phyloP scores from a whole-genome alignment of 2,329 filamentous ascomycete species.

The Cladorrhinum sp. region DNA sequence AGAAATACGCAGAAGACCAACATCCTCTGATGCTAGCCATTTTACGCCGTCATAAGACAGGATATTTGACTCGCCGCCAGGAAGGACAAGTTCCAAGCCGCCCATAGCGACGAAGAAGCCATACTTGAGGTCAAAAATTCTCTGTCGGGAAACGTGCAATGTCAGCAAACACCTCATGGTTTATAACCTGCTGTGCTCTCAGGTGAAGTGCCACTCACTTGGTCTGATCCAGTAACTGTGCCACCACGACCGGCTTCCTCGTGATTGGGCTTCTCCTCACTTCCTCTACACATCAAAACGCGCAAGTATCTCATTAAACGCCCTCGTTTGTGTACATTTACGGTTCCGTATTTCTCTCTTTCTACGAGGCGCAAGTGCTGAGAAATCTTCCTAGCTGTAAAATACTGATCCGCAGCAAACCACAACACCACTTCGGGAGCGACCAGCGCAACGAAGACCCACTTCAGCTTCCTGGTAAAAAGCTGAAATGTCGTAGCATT shows the following conservation, averaged over 20 bases:
- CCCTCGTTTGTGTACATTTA: too few relatives aligned
- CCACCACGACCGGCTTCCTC: too few relatives aligned
- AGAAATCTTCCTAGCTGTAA: neutral
- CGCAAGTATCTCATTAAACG: too few relatives aligned
- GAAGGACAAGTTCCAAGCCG: slow-evolving; percentile 20
- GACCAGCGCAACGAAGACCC: neutral
- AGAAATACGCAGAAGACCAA: too few relatives aligned
- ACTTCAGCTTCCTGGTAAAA: neutral
- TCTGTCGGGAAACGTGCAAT: neutral
- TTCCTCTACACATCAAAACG: too few relatives aligned
- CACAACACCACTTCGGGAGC: slow-evolving; percentile 1
- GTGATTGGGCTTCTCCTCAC: too few relatives aligned
- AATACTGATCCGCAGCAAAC: neutral
- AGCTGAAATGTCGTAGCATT: too few relatives aligned
- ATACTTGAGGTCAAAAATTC: slow-evolving; percentile 23
- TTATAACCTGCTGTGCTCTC: too few relatives aligned
- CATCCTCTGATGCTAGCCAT: neutral
- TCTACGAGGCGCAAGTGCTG: too few relatives aligned
- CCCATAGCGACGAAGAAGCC: slow-evolving; percentile 34
- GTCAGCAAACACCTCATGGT: neutral
- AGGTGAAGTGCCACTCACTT: too few relatives aligned
- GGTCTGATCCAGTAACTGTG: too few relatives aligned
- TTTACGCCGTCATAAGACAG: neutral
- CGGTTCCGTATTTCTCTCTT: too few relatives aligned
- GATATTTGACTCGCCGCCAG: neutral